phyloP scores from a whole-genome alignment of 176 grass and related monocot genomes.

The Oryza officinalis region DNA sequence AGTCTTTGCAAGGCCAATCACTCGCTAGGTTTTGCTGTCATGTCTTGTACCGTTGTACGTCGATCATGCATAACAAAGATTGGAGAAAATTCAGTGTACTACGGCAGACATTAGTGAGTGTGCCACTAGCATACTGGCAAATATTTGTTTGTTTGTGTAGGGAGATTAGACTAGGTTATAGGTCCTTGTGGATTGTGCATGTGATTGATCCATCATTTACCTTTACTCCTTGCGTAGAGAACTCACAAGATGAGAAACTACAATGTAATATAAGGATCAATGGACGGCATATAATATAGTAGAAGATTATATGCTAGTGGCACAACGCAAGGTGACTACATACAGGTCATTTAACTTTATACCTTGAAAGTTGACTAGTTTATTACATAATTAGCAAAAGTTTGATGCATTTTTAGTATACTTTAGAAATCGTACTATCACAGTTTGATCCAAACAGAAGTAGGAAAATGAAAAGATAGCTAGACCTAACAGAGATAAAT shows the following conservation, averaged over 20 bases:
- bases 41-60: conserved; percentile 36
- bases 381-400: neutral
- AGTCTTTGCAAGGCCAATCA: conserved; percentile 16
- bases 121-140: conserved; percentile 22
- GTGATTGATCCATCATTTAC: neutral
- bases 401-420: neutral
- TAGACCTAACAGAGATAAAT: neutral
- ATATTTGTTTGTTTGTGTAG: neutral
- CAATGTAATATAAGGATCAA: neutral
- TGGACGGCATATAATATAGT: neutral
- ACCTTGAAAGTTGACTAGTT: neutral
- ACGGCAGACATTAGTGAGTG: conserved; percentile 50
- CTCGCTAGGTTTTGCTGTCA: neutral
- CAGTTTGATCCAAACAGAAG: neutral
- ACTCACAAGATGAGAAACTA: neutral
- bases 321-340: neutral
- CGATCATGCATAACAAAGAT: conserved; percentile 4
- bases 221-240: neutral
- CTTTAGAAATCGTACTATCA: neutral
- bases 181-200: neutral
- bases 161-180: conserved; percentile 25
- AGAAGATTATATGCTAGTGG: neutral
- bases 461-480: neutral
- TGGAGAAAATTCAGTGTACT: conserved; percentile 19
- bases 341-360: neutral